These are phyloP conservation scores for Penicillium carneum DNA, from an alignment of 2,329 filamentous ascomycete species.

Conservation along the genomic window DNA sequence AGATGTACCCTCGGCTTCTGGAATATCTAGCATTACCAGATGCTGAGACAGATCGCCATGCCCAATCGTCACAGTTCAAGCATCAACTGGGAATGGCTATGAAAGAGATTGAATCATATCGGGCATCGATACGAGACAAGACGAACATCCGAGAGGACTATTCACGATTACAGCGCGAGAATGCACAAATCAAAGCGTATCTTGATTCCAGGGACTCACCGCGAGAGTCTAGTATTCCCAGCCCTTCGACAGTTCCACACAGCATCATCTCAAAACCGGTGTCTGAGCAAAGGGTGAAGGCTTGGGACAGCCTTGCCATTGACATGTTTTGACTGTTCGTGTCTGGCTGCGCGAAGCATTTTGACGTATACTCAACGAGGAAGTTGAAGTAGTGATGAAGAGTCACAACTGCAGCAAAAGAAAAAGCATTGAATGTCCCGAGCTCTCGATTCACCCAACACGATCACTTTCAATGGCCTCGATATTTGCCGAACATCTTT, in stretches of 20 bases:
- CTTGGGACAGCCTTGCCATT: conserved; percentile 39
- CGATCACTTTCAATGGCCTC: background rate
- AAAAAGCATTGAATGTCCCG: background rate
- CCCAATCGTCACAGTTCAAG: conserved; percentile 30
- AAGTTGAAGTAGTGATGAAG: background rate
- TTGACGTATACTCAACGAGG: background rate
- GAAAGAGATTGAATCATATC: conserved; percentile 32
- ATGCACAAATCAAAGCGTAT: conserved; percentile 33
- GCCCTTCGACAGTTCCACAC: conserved; percentile 8
- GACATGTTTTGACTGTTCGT: conserved; percentile 34
- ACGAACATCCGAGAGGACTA: conserved; percentile 36
- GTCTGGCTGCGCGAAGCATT: background rate
- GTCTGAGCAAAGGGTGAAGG: conserved; percentile 28
- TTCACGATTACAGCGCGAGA: conserved; percentile 33
- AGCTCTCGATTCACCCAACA: background rate
- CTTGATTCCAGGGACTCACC: conserved; percentile 27
- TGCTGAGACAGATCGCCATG: conserved; percentile 15
- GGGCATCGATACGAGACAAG: conserved; percentile 28
- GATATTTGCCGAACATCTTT: background rate
- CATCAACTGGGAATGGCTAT: conserved; percentile 37
- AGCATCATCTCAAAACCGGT: conserved; percentile 25
- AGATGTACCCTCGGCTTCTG: conserved; percentile 25
- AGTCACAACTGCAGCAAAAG: background rate
- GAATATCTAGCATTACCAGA: conserved; percentile 25
- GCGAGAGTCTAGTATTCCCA: conserved; percentile 20